Percentiles rank a stretch among this genome's conserved stretches.
Evolutionary conservation across 2,329 filamentous ascomycete species (phyloP).

Genomic region (Ophiostoma ulmi): DNA sequence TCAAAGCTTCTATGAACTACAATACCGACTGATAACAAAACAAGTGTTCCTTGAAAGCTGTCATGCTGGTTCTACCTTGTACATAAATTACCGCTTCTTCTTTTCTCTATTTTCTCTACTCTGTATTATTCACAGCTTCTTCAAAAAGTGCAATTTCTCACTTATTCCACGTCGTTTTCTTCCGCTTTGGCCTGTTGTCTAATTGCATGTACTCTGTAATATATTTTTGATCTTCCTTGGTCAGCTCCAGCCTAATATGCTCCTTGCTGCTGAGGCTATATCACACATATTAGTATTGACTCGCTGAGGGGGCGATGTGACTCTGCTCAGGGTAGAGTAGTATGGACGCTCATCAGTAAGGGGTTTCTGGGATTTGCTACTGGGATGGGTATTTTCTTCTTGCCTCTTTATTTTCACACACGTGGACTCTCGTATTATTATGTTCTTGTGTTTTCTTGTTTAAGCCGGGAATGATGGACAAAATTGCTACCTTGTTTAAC

Average conservation of each 20-base stretch:
- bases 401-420: too few species aligned
- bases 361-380: not conserved
- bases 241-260: not conserved
- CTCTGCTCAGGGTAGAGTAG: constrained; percentile 2
- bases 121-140: not conserved
- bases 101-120: not conserved
- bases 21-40: too few species aligned
- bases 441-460: not conserved
- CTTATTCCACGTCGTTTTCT: constrained; percentile 10
- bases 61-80: too few species aligned
- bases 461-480: too few species aligned
- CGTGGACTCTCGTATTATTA: not conserved
- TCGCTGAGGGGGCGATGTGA: not conserved
- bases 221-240: not conserved
- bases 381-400: not conserved
- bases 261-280: not conserved
- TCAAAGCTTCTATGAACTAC: too few species aligned
- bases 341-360: not conserved
- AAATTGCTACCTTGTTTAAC: too few species aligned
- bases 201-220: not conserved
- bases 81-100: not conserved
- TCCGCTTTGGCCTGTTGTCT: not conserved
- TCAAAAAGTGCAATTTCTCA: not conserved
- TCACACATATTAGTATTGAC: not conserved
- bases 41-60: too few species aligned